Conservation (phyloP, 2,329 filamentous ascomycete genomes). For the Tolypocladium album region DNA sequence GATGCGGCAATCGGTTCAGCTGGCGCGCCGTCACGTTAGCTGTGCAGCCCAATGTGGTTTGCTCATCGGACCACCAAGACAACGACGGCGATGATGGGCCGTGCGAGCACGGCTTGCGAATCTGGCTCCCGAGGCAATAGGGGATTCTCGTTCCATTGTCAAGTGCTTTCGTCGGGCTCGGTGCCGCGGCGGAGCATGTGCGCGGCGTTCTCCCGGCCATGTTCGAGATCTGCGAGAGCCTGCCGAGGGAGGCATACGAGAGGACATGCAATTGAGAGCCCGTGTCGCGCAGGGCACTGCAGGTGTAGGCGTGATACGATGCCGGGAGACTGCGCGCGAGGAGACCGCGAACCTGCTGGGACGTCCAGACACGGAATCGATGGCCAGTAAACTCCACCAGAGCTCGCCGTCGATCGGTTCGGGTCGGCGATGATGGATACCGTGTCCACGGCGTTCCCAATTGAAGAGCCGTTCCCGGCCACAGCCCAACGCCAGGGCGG, state of each 20-base stretch:
- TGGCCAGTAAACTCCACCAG: neutral
- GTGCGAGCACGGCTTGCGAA: neutral
- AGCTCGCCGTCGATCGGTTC: neutral
- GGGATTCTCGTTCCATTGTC: neutral
- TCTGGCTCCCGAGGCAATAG: neutral
- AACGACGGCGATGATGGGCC: neutral
- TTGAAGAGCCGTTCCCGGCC: neutral
- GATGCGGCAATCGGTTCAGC: neutral
- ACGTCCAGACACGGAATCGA: neutral
- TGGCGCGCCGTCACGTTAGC: neutral
- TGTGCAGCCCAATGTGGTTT: neutral
- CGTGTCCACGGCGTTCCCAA: neutral
- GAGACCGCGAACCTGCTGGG: neutral
- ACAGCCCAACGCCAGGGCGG: neutral
- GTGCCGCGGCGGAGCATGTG: neutral
- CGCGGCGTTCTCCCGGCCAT: neutral
- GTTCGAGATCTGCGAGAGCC: neutral
- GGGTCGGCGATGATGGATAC: too few species aligned
- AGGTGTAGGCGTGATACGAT: neutral
- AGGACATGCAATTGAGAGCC: neutral
- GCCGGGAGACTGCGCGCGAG: neutral
- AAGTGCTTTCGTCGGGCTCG: neutral
- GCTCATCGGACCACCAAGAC: neutral
- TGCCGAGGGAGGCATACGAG: neutral
- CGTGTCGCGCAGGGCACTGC: neutral